A percentile compares a stretch with the other conserved stretches of the same genome.
Evolutionary conservation across 768 basidiomycete genomes (phyloP).

Genomic region (Tremella mesenterica): DNA sequence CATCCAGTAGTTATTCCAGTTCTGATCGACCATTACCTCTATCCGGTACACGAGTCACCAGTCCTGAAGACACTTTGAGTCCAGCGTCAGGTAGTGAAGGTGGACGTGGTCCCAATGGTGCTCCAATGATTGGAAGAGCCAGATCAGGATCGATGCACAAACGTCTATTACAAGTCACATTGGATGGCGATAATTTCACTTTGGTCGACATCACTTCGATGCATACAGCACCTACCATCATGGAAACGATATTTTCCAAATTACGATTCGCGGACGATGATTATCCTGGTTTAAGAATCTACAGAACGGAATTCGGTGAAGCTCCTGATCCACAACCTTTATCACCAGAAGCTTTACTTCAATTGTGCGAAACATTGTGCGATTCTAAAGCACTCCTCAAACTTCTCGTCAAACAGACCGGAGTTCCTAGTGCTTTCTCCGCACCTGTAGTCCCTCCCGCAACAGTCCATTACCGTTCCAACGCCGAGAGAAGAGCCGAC

Average conservation of each 20-base stretch:
- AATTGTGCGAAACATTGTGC: slow-evolving; percentile 61
- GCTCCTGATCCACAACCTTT: slow-evolving; percentile 67
- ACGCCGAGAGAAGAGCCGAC: slow-evolving; percentile 8
- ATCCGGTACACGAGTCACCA: slow-evolving; percentile 4
- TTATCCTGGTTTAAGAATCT: slow-evolving; percentile 65
- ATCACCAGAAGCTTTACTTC: slow-evolving; percentile 60
- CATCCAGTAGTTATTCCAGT: background rate
- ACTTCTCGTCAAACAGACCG: slow-evolving; percentile 62
- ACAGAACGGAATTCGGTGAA: slow-evolving; percentile 76
- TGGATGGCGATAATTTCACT: slow-evolving; percentile 42
- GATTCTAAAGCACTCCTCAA: slow-evolving; percentile 75
- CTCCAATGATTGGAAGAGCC: slow-evolving; percentile 13
- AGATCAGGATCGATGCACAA: slow-evolving; percentile 25
- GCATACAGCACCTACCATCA: slow-evolving; percentile 35
- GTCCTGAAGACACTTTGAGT: slow-evolving; percentile 24
- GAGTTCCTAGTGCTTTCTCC: slow-evolving; percentile 49
- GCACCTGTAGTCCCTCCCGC: slow-evolving; percentile 57
- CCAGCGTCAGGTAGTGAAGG: slow-evolving; percentile 17
- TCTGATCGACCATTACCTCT: background rate
- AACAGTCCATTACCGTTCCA: slow-evolving; percentile 1
- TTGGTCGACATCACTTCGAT: slow-evolving; percentile 42
- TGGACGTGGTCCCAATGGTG: slow-evolving; percentile 10
- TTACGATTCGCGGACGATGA: slow-evolving; percentile 65
- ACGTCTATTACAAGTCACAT: slow-evolving; percentile 35
- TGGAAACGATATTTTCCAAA: slow-evolving; percentile 42